Conservation (phyloP, 139 green algal genomes). For the Eudorina sp. region DNA sequence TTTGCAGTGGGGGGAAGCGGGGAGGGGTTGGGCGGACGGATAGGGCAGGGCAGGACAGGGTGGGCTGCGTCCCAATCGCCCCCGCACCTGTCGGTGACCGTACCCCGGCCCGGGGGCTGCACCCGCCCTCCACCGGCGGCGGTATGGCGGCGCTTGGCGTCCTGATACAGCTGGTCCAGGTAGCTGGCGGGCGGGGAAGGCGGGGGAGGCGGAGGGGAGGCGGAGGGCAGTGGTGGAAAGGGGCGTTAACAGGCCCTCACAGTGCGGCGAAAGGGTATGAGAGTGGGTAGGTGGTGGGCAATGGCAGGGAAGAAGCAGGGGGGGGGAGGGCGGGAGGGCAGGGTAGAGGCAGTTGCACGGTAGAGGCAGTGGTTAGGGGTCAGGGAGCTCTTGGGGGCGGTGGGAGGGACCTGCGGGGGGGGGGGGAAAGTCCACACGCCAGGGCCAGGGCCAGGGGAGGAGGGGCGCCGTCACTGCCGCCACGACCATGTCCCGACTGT, state of each 20-base stretch:
- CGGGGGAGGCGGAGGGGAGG: background rate
- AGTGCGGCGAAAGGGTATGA: no score
- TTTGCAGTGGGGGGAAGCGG: background rate
- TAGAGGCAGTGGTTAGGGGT: no score
- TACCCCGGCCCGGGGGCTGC: background rate
- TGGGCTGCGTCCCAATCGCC: background rate
- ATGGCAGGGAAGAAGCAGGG: no score
- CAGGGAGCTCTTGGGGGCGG: no score
- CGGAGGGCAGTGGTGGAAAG: background rate
- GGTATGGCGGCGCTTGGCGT: slow-evolving; percentile 15
- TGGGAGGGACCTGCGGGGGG: no score
- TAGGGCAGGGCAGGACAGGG: background rate
- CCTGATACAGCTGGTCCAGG: slow-evolving; percentile 85
- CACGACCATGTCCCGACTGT: no score
- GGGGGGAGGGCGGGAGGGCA: no score
- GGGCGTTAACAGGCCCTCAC: background rate
- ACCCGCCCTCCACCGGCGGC: background rate
- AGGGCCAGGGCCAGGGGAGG: no score
- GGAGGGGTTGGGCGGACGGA: background rate
- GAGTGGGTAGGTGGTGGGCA: no score
- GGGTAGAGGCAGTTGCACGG: no score
- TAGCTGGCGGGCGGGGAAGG: slow-evolving; percentile 63
- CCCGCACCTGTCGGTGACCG: background rate
- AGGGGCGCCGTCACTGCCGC: no score
- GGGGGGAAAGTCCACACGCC: no score